Percentiles rank a stretch among this genome's conserved stretches.
Conservation (phyloP, 1,139 yeast genomes). For the Pichia sp. region DNA sequence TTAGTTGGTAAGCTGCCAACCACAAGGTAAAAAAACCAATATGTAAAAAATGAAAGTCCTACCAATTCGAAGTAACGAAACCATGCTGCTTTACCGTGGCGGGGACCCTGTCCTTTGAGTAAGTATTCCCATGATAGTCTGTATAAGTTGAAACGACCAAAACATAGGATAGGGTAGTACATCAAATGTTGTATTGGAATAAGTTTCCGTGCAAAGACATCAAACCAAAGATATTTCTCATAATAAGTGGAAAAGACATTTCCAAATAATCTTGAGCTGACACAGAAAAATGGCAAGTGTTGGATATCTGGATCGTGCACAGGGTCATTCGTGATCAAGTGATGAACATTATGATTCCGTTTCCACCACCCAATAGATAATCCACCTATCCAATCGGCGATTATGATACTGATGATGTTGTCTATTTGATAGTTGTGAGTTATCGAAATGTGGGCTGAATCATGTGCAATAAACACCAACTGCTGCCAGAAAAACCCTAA, state of each 20-base stretch:
- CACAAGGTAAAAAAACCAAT: conserved; percentile 72
- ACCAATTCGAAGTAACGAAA: conserved; percentile 70
- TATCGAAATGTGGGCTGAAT: conserved; percentile 81
- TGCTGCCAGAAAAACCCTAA: conserved; percentile 89
- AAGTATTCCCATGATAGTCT: conserved; percentile 77
- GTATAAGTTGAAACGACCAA: conserved; percentile 84
- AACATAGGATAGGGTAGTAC: conserved; percentile 74
- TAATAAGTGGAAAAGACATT: conserved; percentile 77
- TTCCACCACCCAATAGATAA: conserved; percentile 94
- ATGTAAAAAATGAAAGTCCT: conserved; percentile 63
- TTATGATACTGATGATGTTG: conserved; percentile 63
- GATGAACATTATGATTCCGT: conserved; percentile 87
- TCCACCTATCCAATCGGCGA: conserved; percentile 85
- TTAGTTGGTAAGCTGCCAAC: conserved; percentile 35
- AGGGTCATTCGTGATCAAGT: conserved; percentile 82
- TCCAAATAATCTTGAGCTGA: conserved; percentile 64
- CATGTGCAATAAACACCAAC: conserved; percentile 81
- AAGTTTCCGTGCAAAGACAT: conserved; percentile 53
- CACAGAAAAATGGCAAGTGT: conserved; percentile 88
- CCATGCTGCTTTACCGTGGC: conserved; percentile 81
- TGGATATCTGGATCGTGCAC: conserved; percentile 93
- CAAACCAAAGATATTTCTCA: conserved; percentile 62
- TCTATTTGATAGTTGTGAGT: conserved; percentile 80
- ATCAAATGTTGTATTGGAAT: conserved; percentile 64
- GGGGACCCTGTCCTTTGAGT: conserved; percentile 70